A percentile compares a stretch with the other conserved stretches of the same genome.
Evolutionary conservation across 805 yeast species (phyloP).

Genomic region (Kodamaea jinghongensis): DNA sequence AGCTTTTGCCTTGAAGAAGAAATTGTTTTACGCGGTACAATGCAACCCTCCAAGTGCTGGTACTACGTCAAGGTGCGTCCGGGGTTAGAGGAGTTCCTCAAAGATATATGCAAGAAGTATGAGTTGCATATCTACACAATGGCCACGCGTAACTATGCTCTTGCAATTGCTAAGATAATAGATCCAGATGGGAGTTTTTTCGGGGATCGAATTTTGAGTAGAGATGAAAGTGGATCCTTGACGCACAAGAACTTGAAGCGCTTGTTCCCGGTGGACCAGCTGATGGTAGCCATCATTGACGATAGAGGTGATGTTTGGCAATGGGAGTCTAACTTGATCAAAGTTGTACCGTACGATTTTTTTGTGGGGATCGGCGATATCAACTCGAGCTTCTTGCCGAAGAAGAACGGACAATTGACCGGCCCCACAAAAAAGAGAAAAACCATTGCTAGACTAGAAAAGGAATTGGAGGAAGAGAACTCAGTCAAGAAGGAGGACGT

Average conservation of each 20-base stretch:
- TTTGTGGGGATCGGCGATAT: conserved; percentile 98
- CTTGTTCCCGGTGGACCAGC: conserved; percentile 91
- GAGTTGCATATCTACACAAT: conserved; percentile 96
- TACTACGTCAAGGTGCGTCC: conserved; percentile 93
- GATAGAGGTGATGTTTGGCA: conserved; percentile 99
- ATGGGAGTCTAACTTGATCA: conserved; percentile 88
- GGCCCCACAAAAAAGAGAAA: conserved; percentile 66
- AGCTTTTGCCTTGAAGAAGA: conserved; percentile 79
- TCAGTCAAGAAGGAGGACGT: conserved; percentile 11
- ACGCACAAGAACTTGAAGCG: conserved; percentile 86
- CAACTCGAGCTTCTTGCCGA: conserved; percentile 87
- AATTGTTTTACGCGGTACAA: conserved; percentile 7
- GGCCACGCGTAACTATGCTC: conserved; percentile 95
- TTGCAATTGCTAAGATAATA: conserved; percentile 81
- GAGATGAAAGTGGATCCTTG: conserved; percentile 93
- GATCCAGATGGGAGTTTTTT: conserved; percentile 87
- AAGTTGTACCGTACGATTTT: conserved; percentile 93
- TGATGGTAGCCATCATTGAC: conserved; percentile 94
- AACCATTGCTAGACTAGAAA: conserved; percentile 56
- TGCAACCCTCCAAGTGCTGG: conserved; percentile 59
- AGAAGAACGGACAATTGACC: conserved; percentile 54
- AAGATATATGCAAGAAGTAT: conserved; percentile 58
- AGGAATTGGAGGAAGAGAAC: conserved; percentile 23
- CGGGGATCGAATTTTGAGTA: conserved; percentile 85
- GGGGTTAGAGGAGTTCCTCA: conserved; percentile 73